Evolutionary conservation across 2,329 filamentous ascomycete species (phyloP), one percentile per base, ranked within the genome.

Genomic region (Thelonectria rubi): DNA sequence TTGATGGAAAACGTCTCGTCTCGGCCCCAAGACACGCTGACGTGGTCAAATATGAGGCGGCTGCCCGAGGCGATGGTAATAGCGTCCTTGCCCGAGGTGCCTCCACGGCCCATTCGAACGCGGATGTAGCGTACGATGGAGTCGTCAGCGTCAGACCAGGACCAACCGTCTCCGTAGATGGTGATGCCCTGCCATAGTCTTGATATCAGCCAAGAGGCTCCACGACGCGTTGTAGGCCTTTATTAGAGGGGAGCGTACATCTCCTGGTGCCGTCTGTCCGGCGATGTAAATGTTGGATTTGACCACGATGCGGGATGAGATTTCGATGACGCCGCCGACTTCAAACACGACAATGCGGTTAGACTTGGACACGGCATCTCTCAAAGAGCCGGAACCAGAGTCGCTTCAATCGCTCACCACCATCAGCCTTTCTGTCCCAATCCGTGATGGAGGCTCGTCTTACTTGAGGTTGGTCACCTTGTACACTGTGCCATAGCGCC

Each of bases 31-130:
- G 81, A 78, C 15, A 82, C 79, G 18, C 79, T 81, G 32, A 85
- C 74, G 63, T 86, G 84, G 68, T 86, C 84, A 65, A 86, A 84
- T 47, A 86, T 86, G 76, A 86, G 84, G 63, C 80, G 82, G 32
- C 74, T 73, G 8, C 82, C 83, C 9, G 83, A 78, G 5, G 83
- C 84, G 58, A 87, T 85, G 17, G 78, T 81, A 43, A 85, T 77
- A 2, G 77, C 84, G 60, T 85, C 83, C 67, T 87, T 86, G 8
- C 83, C 83, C 3, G 78, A 79, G n/a, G 74, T 75, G 5, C 83
- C 83, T 7, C 76, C 73, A 50, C 78, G 81, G 34, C 84, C 84
- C 82, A 84, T 84, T 24, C 83, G 80, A 55, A 86, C 80, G 17
- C 83, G 79, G 18, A 86, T 78, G 69, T 86, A 84, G n/a, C 84